Conservation (phyloP, 225 moss, liverwort and hornwort genomes). For the Marchantia polymorpha region DNA sequence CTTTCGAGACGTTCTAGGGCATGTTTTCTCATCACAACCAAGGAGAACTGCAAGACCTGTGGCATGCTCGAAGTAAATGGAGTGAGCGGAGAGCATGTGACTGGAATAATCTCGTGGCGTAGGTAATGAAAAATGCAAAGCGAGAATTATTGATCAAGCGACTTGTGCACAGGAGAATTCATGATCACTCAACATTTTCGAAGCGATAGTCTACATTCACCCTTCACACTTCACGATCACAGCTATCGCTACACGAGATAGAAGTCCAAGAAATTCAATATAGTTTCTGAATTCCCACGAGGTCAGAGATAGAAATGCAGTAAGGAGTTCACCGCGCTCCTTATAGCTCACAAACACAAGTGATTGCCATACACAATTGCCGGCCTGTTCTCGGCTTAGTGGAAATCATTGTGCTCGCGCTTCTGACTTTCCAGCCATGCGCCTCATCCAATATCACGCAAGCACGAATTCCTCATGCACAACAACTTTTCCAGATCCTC, state of each 20-base stretch:
- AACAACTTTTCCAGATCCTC: too few relatives aligned
- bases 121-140: too few relatives aligned
- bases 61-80: background rate
- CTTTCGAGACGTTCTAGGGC: background rate
- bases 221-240: background rate
- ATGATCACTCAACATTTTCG: background rate
- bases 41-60: background rate
- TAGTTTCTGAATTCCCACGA: background rate
- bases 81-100: background rate
- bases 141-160: background rate
- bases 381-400: too few relatives aligned
- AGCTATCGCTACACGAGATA: background rate
- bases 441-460: too few relatives aligned
- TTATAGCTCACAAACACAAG: background rate
- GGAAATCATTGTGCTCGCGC: too few relatives aligned
- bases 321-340: background rate
- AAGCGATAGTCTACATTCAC: background rate
- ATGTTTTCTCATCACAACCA: background rate
- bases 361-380: too few relatives aligned
- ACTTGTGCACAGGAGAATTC: background rate
- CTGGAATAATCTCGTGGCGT: too few relatives aligned
- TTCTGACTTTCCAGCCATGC: too few relatives aligned
- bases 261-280: background rate
- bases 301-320: background rate
- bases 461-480: too few relatives aligned